These are phyloP conservation scores for Tulasnella sp. DNA, from an alignment of 768 basidiomycete species.

Conservation along the genomic window DNA sequence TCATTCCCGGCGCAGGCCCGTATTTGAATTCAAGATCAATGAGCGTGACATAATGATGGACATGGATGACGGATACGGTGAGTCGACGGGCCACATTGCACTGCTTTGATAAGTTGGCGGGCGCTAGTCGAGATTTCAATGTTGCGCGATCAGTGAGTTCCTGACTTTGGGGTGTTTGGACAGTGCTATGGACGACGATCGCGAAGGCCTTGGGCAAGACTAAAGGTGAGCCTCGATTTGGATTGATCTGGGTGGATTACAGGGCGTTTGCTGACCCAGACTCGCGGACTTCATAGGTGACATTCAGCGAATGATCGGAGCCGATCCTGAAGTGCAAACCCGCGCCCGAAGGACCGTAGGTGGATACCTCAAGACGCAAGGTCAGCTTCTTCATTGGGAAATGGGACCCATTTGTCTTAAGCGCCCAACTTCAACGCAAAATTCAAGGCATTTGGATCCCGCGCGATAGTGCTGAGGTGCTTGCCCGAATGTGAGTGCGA, in stretches of 20 bases:
- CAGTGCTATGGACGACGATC: conserved; percentile 79
- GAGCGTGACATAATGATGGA: conserved; percentile 96
- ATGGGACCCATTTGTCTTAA: conserved; percentile 6
- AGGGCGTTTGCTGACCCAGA: conserved; percentile 2
- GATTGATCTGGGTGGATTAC: not conserved
- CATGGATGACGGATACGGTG: conserved; percentile 71
- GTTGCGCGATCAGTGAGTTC: conserved; percentile 1
- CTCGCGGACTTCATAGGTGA: conserved; percentile 47
- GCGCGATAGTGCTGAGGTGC: conserved; percentile 71
- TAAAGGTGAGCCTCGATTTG: conserved; percentile 40
- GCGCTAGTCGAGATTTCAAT: not conserved
- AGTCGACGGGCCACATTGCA: not conserved
- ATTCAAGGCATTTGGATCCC: conserved; percentile 86
- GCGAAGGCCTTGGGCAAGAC: conserved; percentile 42
- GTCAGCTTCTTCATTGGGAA: conserved; percentile 9
- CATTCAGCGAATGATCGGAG: conserved; percentile 87
- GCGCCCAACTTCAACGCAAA: not conserved
- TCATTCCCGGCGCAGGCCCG: conserved; percentile 39
- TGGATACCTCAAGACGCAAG: conserved; percentile 31
- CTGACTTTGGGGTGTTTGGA: not conserved
- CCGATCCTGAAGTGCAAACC: conserved; percentile 72
- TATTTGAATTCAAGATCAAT: conserved; percentile 80
- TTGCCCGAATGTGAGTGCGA: conserved; percentile 60
- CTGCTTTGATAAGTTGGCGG: not conserved
- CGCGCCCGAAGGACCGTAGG: conserved; percentile 74